A percentile compares a stretch with the other conserved stretches of the same genome.
These are phyloP conservation scores for Linnemannia exigua DNA, from an alignment of 192 early-diverging fungal species.

Conservation along the genomic window DNA sequence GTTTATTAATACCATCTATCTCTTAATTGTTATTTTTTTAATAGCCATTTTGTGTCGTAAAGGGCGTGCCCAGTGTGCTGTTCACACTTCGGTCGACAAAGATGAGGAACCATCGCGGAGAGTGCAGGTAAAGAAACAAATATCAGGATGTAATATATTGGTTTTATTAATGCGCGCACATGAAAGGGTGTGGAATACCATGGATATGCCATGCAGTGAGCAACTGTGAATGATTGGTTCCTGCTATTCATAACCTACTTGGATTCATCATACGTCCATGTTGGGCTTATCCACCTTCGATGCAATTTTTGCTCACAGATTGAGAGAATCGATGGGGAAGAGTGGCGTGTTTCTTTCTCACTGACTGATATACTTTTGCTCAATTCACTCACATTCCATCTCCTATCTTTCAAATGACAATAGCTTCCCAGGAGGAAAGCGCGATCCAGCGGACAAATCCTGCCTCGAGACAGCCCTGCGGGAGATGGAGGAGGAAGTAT, in stretches of 20 bases:
- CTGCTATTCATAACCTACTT: background rate
- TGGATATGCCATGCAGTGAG: background rate
- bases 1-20: background rate
- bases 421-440: constrained; percentile 83
- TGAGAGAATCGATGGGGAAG: background rate
- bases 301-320: background rate
- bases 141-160: background rate
- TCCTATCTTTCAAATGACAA: background rate
- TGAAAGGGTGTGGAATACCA: too few species aligned
- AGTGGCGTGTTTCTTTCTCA: background rate
- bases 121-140: constrained; percentile 74
- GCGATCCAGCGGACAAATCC: constrained; percentile 70
- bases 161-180: background rate
- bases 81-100: constrained; percentile 80
- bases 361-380: constrained; percentile 16
- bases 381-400: background rate
- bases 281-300: background rate
- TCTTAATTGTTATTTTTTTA: background rate
- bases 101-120: constrained; percentile 83
- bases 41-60: constrained; percentile 75
- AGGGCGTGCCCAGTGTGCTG: constrained; percentile 75
- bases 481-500: constrained; percentile 90
- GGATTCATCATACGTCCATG: background rate
- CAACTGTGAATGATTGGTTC: constrained; percentile 6
- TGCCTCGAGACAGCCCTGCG: constrained; percentile 78